These are phyloP conservation scores for Fusarium sp. DNA, from an alignment of 2,329 filamentous ascomycete species.

Conservation along the genomic window DNA sequence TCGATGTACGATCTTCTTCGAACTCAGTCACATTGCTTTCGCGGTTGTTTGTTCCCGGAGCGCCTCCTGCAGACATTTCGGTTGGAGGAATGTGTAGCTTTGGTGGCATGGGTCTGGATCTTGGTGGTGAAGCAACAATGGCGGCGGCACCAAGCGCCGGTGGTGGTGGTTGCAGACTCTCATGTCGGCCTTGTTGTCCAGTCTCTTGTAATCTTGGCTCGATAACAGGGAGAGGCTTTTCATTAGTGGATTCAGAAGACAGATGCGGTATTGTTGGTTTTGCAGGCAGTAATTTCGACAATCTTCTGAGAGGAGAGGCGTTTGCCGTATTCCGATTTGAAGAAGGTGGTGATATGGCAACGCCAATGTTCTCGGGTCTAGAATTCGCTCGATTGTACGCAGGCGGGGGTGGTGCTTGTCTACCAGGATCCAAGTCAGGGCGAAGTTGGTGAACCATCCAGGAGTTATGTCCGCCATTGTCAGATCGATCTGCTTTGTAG, in stretches of 20 bases:
- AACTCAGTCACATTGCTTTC: slow-evolving; percentile 64
- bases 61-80: slow-evolving; percentile 3
- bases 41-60: slow-evolving; percentile 38
- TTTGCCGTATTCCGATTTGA: slow-evolving; percentile 40
- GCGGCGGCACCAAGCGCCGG: slow-evolving; percentile 18
- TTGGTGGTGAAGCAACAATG: slow-evolving; percentile 25
- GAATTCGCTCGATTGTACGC: slow-evolving; percentile 48
- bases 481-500: slow-evolving; percentile 46
- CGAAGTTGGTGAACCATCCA: slow-evolving; percentile 45
- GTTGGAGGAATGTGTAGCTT: slow-evolving; percentile 47
- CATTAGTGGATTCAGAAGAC: slow-evolving; percentile 30
- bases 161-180: slow-evolving; percentile 25
- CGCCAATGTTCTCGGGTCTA: slow-evolving; percentile 55
- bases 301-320: slow-evolving; percentile 46
- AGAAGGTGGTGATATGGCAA: slow-evolving; percentile 55
- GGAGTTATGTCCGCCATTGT: slow-evolving; percentile 39
- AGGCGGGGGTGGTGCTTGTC: slow-evolving; percentile 36
- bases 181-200: slow-evolving; percentile 6
- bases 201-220: slow-evolving; percentile 25
- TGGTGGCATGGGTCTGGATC: slow-evolving; percentile 37
- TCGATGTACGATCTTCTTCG: slow-evolving; percentile 59
- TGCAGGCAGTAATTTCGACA: slow-evolving; percentile 59
- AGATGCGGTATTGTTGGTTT: slow-evolving; percentile 56
- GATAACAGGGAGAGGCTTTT: slow-evolving; percentile 27
- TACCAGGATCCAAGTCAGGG: slow-evolving; percentile 35